These are phyloP conservation scores for Aegilops longissima DNA, from an alignment of 176 grass and related monocot genomes.

Conservation along the genomic window DNA sequence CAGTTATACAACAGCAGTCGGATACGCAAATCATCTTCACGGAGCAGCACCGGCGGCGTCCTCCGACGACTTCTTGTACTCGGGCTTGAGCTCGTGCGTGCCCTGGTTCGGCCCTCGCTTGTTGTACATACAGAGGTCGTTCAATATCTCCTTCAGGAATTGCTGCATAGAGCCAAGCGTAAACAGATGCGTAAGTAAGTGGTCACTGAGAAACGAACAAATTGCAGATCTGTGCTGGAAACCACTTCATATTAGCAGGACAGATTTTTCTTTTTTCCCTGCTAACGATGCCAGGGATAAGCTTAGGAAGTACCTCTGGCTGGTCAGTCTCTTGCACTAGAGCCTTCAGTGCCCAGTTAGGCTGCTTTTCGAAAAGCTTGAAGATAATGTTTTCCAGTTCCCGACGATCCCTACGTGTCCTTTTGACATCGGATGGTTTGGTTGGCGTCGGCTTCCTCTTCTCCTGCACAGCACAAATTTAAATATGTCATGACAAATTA, in stretches of 20 bases:
- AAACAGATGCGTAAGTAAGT: neutral
- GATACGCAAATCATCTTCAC: slow-evolving; percentile 4
- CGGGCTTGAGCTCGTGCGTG: slow-evolving; percentile 85
- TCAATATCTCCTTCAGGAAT: slow-evolving; percentile 95
- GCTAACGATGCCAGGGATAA: neutral
- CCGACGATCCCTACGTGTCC: slow-evolving; percentile 73
- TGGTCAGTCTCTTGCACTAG: slow-evolving; percentile 94
- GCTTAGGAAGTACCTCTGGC: slow-evolving; percentile 64
- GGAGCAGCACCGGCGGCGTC: slow-evolving; percentile 33
- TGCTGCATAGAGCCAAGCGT: slow-evolving; percentile 48
- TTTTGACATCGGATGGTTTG: slow-evolving; percentile 81
- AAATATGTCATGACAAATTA: neutral
- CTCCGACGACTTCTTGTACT: slow-evolving; percentile 82
- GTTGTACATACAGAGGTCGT: slow-evolving; percentile 83
- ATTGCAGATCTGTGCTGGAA: neutral
- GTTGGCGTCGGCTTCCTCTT: slow-evolving; percentile 73
- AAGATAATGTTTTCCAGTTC: slow-evolving; percentile 96
- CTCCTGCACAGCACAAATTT: slow-evolving; percentile 48
- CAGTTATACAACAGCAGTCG: neutral
- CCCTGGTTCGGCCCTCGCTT: slow-evolving; percentile 95
- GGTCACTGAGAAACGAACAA: neutral
- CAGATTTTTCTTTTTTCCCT: neutral
- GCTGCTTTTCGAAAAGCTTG: slow-evolving; percentile 90
- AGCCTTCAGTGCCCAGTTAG: slow-evolving; percentile 90
- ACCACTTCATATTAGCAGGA: neutral